Percentiles rank a stretch among this genome's conserved stretches.
These are phyloP conservation scores for Platanthera guangdongensis DNA, from an alignment of 106 monocot genomes.

Conservation along the genomic window DNA sequence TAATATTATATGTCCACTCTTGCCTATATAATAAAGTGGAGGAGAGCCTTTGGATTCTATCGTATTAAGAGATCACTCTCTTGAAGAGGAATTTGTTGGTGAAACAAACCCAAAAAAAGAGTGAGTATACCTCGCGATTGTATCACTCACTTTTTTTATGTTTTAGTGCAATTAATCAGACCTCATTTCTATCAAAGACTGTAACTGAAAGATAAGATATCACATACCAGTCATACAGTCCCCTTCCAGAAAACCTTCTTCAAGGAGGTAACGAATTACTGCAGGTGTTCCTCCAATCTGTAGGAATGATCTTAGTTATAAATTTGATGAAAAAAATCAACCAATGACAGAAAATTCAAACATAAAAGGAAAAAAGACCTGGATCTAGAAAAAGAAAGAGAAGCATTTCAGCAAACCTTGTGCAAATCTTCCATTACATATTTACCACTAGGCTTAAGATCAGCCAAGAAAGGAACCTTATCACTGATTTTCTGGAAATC, in stretches of 20 bases:
- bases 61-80: too few relatives aligned
- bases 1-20: too few relatives aligned
- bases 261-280: constrained; percentile 84
- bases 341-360: not conserved
- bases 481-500: constrained; percentile 98
- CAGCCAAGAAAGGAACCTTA: constrained; percentile 83
- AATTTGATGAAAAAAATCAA: not conserved
- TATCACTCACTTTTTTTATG: too few relatives aligned
- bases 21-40: too few relatives aligned
- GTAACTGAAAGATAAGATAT: not conserved
- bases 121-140: too few relatives aligned
- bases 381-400: not conserved
- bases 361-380: not conserved
- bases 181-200: not conserved
- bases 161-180: too few relatives aligned
- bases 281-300: constrained; percentile 95
- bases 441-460: constrained; percentile 99
- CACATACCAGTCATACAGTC: constrained; percentile 88
- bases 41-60: too few relatives aligned
- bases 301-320: not conserved
- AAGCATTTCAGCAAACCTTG: constrained; percentile 32
- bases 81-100: too few relatives aligned
- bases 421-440: constrained; percentile 99
- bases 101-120: too few relatives aligned
- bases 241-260: constrained; percentile 71